These are phyloP conservation scores for Coniella vitis DNA, from an alignment of 2,329 filamentous ascomycete genomes.

Conservation along the genomic window DNA sequence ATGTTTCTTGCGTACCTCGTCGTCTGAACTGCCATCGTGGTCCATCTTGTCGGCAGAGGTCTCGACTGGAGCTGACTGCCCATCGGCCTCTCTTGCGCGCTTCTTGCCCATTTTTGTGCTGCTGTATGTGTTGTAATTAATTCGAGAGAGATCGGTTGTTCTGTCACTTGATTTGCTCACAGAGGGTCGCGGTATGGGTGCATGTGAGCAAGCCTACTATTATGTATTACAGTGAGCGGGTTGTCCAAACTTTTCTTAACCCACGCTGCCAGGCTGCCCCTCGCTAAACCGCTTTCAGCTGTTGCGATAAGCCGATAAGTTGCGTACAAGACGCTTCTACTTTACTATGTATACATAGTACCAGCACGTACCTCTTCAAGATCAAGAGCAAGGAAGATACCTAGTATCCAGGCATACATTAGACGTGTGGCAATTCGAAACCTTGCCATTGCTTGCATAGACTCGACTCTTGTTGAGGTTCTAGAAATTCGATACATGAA, in stretches of 20 bases:
- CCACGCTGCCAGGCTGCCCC: constrained; percentile 8
- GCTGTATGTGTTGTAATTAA: not conserved
- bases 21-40: constrained; percentile 44
- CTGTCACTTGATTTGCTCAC: not conserved
- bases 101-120: constrained; percentile 29
- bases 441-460: too few relatives aligned
- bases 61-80: constrained; percentile 20
- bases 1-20: constrained; percentile 35
- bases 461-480: too few relatives aligned
- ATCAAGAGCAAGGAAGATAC: too few relatives aligned
- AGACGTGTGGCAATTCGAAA: too few relatives aligned
- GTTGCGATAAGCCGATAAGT: constrained; percentile 14
- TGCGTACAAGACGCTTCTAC: not conserved
- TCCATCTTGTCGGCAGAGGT: constrained; percentile 28
- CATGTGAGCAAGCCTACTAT: not conserved
- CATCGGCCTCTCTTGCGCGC: constrained; percentile 29
- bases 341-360: too few relatives aligned
- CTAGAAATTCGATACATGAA: too few relatives aligned
- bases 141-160: not conserved
- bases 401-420: too few relatives aligned
- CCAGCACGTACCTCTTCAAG: too few relatives aligned
- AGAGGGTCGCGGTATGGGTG: not conserved
- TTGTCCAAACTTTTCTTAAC: constrained; percentile 12
- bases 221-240: not conserved
- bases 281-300: constrained; percentile 6